Evolutionary conservation across 345 rosid species (phyloP).

Genomic region (Erucastrum elatum): DNA sequence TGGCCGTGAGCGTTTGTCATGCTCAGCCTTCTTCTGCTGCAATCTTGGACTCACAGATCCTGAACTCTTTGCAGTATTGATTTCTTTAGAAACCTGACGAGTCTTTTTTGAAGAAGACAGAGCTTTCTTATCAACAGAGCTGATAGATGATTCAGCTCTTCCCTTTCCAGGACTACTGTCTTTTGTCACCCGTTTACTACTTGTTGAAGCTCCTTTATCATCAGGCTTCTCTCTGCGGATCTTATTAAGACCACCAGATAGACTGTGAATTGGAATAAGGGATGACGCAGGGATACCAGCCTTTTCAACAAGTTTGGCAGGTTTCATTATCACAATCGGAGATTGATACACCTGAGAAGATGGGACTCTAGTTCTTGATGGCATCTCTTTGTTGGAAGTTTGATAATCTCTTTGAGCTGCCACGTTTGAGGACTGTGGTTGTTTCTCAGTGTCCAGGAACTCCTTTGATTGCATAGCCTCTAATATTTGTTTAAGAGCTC

Average conservation of each 20-base stretch:
- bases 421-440: constrained; percentile 57
- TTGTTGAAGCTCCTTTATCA: constrained; percentile 42
- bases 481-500: constrained; percentile 84
- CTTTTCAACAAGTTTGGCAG: constrained; percentile 75
- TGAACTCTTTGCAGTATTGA: constrained; percentile 45
- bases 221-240: constrained; percentile 45
- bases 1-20: constrained; percentile 74
- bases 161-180: constrained; percentile 49
- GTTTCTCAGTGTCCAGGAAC: constrained; percentile 58
- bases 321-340: constrained; percentile 96
- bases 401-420: constrained; percentile 46
- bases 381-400: constrained; percentile 42
- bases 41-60: constrained; percentile 80
- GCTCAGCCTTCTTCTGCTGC: constrained; percentile 73
- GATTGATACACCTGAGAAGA: constrained; percentile 60
- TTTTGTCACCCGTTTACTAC: constrained; percentile 42
- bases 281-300: constrained; percentile 57
- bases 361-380: constrained; percentile 40
- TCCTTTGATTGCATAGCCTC: constrained; percentile 85
- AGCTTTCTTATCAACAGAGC: constrained; percentile 54
- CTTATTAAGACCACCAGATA: constrained; percentile 50
- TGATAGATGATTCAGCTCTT: constrained; percentile 41
- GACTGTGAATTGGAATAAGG: constrained; percentile 54
- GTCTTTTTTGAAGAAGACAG: constrained; percentile 52
- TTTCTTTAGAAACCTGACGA: constrained; percentile 54